These are phyloP conservation scores for Fraxinus platypoda DNA, from an alignment of 305 asterid species.

Conservation along the genomic window DNA sequence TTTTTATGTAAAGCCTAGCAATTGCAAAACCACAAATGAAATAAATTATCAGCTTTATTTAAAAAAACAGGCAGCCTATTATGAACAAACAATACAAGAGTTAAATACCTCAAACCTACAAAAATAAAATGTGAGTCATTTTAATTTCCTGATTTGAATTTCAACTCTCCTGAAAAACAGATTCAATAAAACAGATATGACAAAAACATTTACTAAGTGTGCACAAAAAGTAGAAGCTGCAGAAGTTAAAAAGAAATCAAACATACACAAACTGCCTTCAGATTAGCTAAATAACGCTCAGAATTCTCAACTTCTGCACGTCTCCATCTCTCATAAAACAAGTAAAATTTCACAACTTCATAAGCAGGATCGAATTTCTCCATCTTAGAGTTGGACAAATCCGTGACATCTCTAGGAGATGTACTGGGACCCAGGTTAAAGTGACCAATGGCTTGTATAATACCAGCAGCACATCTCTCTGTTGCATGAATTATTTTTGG, in stretches of 20 bases:
- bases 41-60: not conserved
- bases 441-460: slow-evolving; percentile 90
- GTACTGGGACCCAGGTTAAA: slow-evolving; percentile 83
- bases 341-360: slow-evolving; percentile 76
- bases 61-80: not conserved
- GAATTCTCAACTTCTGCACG: slow-evolving; percentile 77
- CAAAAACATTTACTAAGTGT: not conserved
- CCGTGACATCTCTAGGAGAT: slow-evolving; percentile 74
- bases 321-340: slow-evolving; percentile 87
- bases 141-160: not conserved
- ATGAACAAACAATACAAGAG: not conserved
- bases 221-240: not conserved
- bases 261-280: slow-evolving; percentile 80
- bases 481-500: slow-evolving; percentile 79
- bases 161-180: not conserved
- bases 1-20: not conserved
- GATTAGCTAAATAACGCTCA: slow-evolving; percentile 54
- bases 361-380: slow-evolving; percentile 74
- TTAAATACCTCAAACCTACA: not conserved
- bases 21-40: not conserved
- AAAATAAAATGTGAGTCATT: not conserved
- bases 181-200: not conserved
- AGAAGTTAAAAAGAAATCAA: not conserved
- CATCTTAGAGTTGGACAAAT: slow-evolving; percentile 55
- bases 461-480: slow-evolving; percentile 96